Evolutionary conservation across 2,329 filamentous ascomycete species (phyloP).

Genomic region (Acrocalymma vagum): DNA sequence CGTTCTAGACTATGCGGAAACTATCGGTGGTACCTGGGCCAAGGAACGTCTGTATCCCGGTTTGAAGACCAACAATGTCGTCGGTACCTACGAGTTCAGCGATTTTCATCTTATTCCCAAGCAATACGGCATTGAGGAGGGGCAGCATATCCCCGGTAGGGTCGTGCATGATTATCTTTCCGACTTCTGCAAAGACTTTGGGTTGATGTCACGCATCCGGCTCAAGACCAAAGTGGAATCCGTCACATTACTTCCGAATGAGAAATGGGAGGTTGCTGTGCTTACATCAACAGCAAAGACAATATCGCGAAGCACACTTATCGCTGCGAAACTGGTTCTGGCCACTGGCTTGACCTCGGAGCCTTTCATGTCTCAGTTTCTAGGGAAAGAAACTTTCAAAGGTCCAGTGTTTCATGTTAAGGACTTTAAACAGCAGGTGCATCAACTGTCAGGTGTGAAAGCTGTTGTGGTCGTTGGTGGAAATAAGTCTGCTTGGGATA

Average conservation of each 20-base stretch:
- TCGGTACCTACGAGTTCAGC: conserved; percentile 43
- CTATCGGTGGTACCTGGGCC: conserved; percentile 51
- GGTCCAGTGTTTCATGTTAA: conserved; percentile 64
- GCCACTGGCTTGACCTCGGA: conserved; percentile 68
- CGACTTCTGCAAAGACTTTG: conserved; percentile 50
- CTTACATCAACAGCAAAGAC: not conserved
- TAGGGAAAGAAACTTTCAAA: conserved; percentile 58
- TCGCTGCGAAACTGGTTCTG: conserved; percentile 61
- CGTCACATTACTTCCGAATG: conserved; percentile 46
- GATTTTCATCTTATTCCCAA: conserved; percentile 29
- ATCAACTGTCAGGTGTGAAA: conserved; percentile 39
- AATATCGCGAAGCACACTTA: conserved; percentile 7
- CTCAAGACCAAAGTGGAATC: conserved; percentile 59
- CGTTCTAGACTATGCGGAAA: conserved; percentile 51
- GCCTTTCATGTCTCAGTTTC: conserved; percentile 61
- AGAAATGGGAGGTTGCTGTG: conserved; percentile 16
- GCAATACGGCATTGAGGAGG: conserved; percentile 46
- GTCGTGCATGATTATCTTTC: conserved; percentile 64
- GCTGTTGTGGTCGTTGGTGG: conserved; percentile 62
- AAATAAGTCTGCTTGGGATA: conserved; percentile 68
- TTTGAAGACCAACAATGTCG: conserved; percentile 50
- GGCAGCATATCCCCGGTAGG: conserved; percentile 65
- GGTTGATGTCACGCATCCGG: conserved; percentile 55
- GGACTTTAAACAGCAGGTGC: conserved; percentile 53
- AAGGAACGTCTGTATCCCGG: conserved; percentile 47